These are phyloP conservation scores for Isoetes taiwanensis DNA, from an alignment of 75 land plant species.

Conservation along the genomic window DNA sequence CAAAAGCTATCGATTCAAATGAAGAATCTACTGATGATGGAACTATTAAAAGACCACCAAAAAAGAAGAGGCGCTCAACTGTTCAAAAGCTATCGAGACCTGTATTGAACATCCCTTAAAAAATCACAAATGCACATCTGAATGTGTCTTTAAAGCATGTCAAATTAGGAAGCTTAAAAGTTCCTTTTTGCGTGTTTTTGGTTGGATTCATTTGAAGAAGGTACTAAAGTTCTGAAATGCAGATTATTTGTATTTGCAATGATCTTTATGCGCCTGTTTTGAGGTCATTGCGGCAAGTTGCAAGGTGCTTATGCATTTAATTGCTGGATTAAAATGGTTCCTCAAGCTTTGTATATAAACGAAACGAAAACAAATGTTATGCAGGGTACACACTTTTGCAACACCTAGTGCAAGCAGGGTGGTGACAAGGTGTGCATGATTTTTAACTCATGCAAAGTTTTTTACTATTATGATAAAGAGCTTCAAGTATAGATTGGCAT, in stretches of 20 bases:
- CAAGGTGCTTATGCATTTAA: conserved; percentile 42
- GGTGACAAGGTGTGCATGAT: conserved; percentile 52
- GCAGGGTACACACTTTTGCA: conserved; percentile 76
- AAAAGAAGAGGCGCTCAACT: conserved; percentile 27
- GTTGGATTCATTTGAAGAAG: not conserved
- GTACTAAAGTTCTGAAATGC: not conserved
- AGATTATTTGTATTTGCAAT: conserved; percentile 98
- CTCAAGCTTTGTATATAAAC: not conserved
- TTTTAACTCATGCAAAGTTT: not conserved
- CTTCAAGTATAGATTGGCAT: too few relatives aligned
- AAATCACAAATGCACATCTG: not conserved
- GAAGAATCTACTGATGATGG: conserved; percentile 24
- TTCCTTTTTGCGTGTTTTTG: not conserved
- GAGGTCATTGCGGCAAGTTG: conserved; percentile 75
- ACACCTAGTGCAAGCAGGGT: conserved; percentile 78
- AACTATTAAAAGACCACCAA: conserved; percentile 21
- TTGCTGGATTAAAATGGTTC: not conserved
- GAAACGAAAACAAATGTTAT: not conserved
- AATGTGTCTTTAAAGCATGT: not conserved
- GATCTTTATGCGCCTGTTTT: conserved; percentile 92
- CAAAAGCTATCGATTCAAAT: conserved; percentile 29
- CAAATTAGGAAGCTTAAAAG: conserved; percentile 13
- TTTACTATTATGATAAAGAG: too few relatives aligned
- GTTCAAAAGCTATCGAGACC: conserved; percentile 42
- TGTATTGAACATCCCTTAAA: conserved; percentile 17